Percentiles rank a stretch among this genome's conserved stretches.
Conservation (phyloP, 768 basidiomycete genomes). For the Porphyrellus cyaneotinctus region DNA sequence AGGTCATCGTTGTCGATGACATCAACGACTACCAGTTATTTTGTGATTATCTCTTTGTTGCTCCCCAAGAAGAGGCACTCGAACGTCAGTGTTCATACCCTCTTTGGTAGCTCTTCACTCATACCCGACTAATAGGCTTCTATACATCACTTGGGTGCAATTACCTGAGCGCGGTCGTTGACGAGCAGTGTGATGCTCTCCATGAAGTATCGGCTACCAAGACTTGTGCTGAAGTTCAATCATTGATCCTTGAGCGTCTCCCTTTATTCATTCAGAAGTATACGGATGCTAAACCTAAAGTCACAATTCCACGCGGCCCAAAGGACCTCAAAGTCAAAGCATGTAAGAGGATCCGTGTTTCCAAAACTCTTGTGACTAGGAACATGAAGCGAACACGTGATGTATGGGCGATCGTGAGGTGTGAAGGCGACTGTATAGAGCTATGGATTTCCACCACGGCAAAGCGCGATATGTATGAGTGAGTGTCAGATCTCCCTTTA, state of each 20-base stretch:
- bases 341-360: slow-evolving; percentile 56
- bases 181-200: slow-evolving; percentile 62
- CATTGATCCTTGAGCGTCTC: slow-evolving; percentile 69
- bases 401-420: slow-evolving; percentile 60
- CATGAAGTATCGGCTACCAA: slow-evolving; percentile 44
- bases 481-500: slow-evolving; percentile 33
- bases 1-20: slow-evolving; percentile 80
- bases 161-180: slow-evolving; percentile 63
- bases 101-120: neutral
- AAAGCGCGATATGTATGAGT: slow-evolving; percentile 86
- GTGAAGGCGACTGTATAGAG: slow-evolving; percentile 49
- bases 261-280: slow-evolving; percentile 88
- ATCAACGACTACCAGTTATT: slow-evolving; percentile 71
- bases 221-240: slow-evolving; percentile 45
- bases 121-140: slow-evolving; percentile 45
- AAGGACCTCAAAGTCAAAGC: slow-evolving; percentile 61
- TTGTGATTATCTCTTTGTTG: slow-evolving; percentile 62
- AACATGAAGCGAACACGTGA: slow-evolving; percentile 49
- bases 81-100: slow-evolving; percentile 49
- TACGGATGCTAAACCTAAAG: slow-evolving; percentile 50
- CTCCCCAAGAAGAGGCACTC: slow-evolving; percentile 81
- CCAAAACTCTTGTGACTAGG: slow-evolving; percentile 52
- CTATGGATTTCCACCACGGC: slow-evolving; percentile 68
- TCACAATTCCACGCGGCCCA: slow-evolving; percentile 49
- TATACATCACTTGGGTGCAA: slow-evolving; percentile 74